A percentile compares a stretch with the other conserved stretches of the same genome.
phyloP scores from a whole-genome alignment of 306 rosid species.

The Cucurbita pepo region DNA sequence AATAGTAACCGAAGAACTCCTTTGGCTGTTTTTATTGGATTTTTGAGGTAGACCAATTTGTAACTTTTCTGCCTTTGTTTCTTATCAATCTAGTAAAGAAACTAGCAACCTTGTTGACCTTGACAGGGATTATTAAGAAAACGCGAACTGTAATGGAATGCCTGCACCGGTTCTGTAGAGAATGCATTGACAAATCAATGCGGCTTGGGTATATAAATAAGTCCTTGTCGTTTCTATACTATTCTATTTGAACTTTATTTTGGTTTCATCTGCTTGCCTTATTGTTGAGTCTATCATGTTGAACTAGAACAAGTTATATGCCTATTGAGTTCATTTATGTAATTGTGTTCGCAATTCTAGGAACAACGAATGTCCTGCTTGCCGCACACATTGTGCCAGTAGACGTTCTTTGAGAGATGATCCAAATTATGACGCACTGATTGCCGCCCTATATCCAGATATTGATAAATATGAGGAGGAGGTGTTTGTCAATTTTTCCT shows the following conservation, averaged over 20 bases:
- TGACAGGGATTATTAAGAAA: conserved; percentile 73
- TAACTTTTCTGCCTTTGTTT: neutral
- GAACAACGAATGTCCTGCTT: conserved; percentile 94
- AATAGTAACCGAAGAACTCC: neutral
- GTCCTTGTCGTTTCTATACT: conserved; percentile 5
- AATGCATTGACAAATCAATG: conserved; percentile 96
- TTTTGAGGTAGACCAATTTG: neutral
- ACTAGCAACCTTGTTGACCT: conserved; percentile 1
- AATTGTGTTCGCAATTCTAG: conserved; percentile 26
- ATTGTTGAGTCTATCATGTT: neutral
- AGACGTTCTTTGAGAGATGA: conserved; percentile 97
- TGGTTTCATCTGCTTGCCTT: neutral
- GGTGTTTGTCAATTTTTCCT: conserved; percentile 30
- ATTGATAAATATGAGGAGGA: conserved; percentile 86
- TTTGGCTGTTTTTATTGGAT: neutral
- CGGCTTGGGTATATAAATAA: conserved; percentile 54
- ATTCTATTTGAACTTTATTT: conserved; percentile 4
- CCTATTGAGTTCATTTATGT: neutral
- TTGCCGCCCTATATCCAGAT: conserved; percentile 74
- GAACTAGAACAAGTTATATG: neutral
- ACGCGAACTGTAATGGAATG: conserved; percentile 98
- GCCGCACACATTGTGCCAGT: conserved; percentile 97
- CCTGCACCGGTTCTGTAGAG: conserved; percentile 94
- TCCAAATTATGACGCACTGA: conserved; percentile 85
- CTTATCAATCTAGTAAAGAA: neutral